Conservation (phyloP, 352 stramenopile genomes). For the Pythium biforme region DNA sequence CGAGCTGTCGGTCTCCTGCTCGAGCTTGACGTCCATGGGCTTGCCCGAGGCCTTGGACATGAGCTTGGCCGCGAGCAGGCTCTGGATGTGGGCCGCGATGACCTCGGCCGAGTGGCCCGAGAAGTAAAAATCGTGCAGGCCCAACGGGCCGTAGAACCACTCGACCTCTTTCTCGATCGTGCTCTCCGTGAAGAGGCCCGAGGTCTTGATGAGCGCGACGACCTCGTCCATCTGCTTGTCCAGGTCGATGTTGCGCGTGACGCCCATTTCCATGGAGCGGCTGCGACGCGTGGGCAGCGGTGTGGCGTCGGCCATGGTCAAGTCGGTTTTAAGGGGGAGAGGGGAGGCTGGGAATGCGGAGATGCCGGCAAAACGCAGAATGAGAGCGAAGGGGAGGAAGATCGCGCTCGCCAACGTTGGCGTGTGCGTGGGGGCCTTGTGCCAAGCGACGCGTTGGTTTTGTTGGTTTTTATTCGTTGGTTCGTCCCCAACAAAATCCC, state of each 20-base stretch:
- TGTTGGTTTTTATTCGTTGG: slow-evolving; percentile 13
- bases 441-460: slow-evolving; percentile 10
- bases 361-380: slow-evolving; percentile 22
- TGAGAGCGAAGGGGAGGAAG: slow-evolving; percentile 3
- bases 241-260: slow-evolving; percentile 50
- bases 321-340: background rate
- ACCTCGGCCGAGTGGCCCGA: slow-evolving; percentile 51
- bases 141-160: slow-evolving; percentile 81
- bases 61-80: slow-evolving; percentile 75
- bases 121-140: slow-evolving; percentile 87
- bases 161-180: slow-evolving; percentile 68
- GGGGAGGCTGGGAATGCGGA: slow-evolving; percentile 1
- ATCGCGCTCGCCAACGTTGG: slow-evolving; percentile 7
- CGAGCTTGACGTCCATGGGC: slow-evolving; percentile 77
- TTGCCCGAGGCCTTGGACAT: slow-evolving; percentile 76
- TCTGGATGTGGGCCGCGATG: slow-evolving; percentile 81
- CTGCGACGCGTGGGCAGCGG: slow-evolving; percentile 37
- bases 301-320: slow-evolving; percentile 37
- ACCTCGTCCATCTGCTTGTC: slow-evolving; percentile 71
- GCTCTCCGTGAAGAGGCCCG: slow-evolving; percentile 58
- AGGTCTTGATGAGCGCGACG: slow-evolving; percentile 47
- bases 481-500: background rate
- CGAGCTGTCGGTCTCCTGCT: slow-evolving; percentile 63
- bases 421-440: background rate
- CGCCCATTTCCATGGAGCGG: slow-evolving; percentile 63